phyloP scores from a whole-genome alignment of 2,329 filamentous ascomycete species.

The Beauveria bassiana region DNA sequence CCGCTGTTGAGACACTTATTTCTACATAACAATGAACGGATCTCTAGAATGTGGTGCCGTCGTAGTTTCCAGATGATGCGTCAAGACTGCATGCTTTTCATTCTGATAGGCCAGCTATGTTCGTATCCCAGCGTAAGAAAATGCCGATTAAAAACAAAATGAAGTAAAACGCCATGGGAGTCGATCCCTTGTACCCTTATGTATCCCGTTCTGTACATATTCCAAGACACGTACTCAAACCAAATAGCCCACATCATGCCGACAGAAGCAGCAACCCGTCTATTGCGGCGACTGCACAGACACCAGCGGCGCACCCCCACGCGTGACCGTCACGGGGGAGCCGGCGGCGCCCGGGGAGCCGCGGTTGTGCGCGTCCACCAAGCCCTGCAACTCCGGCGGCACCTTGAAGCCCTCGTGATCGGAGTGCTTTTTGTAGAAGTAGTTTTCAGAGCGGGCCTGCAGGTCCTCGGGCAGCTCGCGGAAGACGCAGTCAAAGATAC shows the following conservation, averaged over 20 bases:
- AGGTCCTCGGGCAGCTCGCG: slow-evolving; percentile 66
- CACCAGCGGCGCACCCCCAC: slow-evolving; percentile 8
- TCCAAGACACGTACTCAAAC: slow-evolving; percentile 13
- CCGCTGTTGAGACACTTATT: too few species aligned
- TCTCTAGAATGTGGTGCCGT: background rate
- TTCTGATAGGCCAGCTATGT: slow-evolving; percentile 4
- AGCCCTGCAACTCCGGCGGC: slow-evolving; percentile 49
- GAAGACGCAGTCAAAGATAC: slow-evolving; percentile 64
- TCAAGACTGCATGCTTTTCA: background rate
- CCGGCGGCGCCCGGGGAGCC: slow-evolving; percentile 27
- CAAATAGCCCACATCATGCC: background rate
- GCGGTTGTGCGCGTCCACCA: slow-evolving; percentile 48
- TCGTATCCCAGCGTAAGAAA: background rate
- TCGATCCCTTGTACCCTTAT: slow-evolving; percentile 15
- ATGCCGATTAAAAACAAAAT: background rate
- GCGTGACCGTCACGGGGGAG: slow-evolving; percentile 17
- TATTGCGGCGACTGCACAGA: slow-evolving; percentile 10
- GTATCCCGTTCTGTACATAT: slow-evolving; percentile 13
- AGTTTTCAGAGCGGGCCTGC: slow-evolving; percentile 61
- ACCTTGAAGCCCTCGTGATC: slow-evolving; percentile 78
- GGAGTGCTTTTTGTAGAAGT: slow-evolving; percentile 83
- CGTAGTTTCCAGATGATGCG: background rate
- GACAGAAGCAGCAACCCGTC: background rate
- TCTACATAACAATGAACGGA: too few species aligned
- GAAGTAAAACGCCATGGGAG: slow-evolving; percentile 17